A percentile compares a stretch with the other conserved stretches of the same genome.
Evolutionary conservation across 2,329 filamentous ascomycete genomes (phyloP).

Genomic region (Aspergillus aculeatinus): DNA sequence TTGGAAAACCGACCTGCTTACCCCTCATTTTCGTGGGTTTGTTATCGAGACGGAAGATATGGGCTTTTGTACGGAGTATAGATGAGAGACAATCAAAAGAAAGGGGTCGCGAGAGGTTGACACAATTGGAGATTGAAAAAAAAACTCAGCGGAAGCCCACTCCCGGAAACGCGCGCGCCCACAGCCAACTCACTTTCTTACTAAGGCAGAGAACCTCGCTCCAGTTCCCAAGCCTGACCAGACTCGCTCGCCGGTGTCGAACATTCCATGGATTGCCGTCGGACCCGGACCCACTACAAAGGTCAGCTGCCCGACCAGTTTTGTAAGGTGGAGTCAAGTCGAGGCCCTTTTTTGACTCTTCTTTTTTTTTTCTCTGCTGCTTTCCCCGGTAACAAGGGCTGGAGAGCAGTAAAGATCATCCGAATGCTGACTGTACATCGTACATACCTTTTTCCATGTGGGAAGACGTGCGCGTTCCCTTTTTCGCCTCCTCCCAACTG

Average conservation of each 20-base stretch:
- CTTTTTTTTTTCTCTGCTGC: background rate
- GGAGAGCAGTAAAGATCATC: background rate
- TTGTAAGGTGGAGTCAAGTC: constrained; percentile 16
- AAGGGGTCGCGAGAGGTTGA: background rate
- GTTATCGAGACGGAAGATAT: background rate
- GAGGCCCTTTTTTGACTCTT: constrained; percentile 4
- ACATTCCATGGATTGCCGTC: constrained; percentile 23
- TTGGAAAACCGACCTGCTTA: background rate
- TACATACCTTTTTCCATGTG: background rate
- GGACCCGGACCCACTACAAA: constrained; percentile 13
- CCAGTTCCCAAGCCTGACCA: background rate
- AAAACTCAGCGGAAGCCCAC: background rate
- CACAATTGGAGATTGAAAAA: background rate
- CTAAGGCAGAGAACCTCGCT: background rate
- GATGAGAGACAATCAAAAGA: background rate
- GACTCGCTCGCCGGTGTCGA: constrained; percentile 14
- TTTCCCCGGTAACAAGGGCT: background rate
- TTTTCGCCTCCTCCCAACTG: background rate
- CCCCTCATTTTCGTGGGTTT: background rate
- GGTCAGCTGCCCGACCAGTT: constrained; percentile 21
- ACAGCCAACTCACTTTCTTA: background rate
- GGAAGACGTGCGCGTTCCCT: background rate
- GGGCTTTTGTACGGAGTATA: too few species aligned
- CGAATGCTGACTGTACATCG: background rate
- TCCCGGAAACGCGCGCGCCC: background rate